Base-by-base conservation (phyloP, 805 yeast genomes). In the Sugiyamaella valdiviana region DNA sequence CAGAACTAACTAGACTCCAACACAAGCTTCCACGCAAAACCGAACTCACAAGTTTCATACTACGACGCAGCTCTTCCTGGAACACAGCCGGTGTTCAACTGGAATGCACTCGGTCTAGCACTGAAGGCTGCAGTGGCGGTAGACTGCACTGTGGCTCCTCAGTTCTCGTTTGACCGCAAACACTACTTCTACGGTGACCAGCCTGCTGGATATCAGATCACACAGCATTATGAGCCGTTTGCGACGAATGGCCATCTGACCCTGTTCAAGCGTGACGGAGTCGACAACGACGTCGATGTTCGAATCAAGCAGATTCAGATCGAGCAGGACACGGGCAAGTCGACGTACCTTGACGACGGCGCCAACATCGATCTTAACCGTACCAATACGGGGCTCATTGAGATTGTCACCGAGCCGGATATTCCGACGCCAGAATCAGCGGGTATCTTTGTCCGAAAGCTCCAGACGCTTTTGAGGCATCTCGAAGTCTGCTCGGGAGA, bases 141-240 rank as follows among this genome's bases (percentile, higher is more conserved):
- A 45, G 73, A 82, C 29, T 77, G 87, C 50, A 62, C 71, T 0
- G 73, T 93, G 14, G 77, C 77, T 50, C 54, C 65, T 0, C 54
- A 60, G 6, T 84, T 91, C 1, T 71, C 82, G 1, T 93, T 93
- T 64, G 99, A 93, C 61, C 72, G 99, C 56, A 93, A 93, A 65
- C 99, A 93, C 63, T 93, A 93, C 64, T 89, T 93, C 65, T 93
- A 93, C 64, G 91, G 90, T 1, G 99, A 93, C 64, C 98, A 93
- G 63, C 99, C 99, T 0, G 67, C 85, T 46, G 99, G 99, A 1
- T 93, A 89, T 66, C 99, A 93, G 63, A 84, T 93, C 44, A 93
- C 99, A 0, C 99, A 93, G 66, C 85, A 80, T 60, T 87, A 77
- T 62, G 74, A 74, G 32, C 97, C 98, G 0, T 70, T 86, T 42